Base-by-base conservation (phyloP, 2,329 filamentous ascomycete genomes). In the Cryphonectria nitschkei region DNA sequence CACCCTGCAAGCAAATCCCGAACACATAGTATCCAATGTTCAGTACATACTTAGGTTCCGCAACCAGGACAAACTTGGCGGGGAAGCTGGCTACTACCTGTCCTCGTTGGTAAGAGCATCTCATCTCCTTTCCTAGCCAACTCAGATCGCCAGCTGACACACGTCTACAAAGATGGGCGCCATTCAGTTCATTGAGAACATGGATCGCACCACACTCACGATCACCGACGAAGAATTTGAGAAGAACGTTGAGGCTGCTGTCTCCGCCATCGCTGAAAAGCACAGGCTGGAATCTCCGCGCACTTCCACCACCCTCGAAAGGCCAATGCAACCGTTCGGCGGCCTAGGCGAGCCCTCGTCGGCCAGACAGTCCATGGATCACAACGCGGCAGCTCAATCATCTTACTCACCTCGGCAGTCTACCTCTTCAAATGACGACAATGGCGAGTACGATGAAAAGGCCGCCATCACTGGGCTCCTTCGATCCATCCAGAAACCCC, bases 31-130 rank as follows among this genome's bases (percentile, higher is more conserved):
- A 37, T 98, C 95, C 71, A 99, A 99, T 80, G 93, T 99, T 3
- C 96, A 99, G 81, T 99, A 99, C 80, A 98, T 99, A 74, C 85
- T 98, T 67, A 91, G 97, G 62, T 99, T 99, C 83, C 90, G 96
- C 67, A 98, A 98, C 77, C 96, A 98, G 81, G 96, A 99, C 68
- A 98, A 98, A 80, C 89, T 99, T 0, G 93, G 93, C 34, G 96
- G 96, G n/a, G 96, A 99, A 84, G 95, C 96, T 19, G 96, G 96
- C 16, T 99, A 99, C 81, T 99, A 99, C 81, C 88, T 99, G 69
- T 98, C 95, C 43, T 98, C 96, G 9, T 83, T 99, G 75, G 92
- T 94, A 83, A 77, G 76, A 39, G 73, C 39, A 26, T 43, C 22
- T 32, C 16, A 37, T 29, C 14, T 54, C 13, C 1, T 5, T 5